Evolutionary conservation across 2,329 filamentous ascomycete genomes (phyloP), one percentile per base, ranked within the genome.

Genomic region (Aureobasidium subglaciale): DNA sequence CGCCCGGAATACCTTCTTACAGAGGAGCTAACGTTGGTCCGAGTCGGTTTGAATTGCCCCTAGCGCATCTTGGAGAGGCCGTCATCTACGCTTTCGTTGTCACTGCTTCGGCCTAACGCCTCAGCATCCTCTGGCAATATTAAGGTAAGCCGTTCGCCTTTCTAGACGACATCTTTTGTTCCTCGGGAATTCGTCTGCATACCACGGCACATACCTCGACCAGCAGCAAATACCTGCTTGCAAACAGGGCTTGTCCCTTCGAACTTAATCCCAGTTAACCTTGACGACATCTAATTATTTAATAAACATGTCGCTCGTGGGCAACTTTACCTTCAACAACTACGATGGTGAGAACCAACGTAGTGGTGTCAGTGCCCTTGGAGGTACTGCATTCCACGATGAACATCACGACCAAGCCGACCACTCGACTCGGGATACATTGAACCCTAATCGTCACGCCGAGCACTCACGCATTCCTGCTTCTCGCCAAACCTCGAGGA

Each of bases 301-400:
- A n/a, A 15, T 25, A 32, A 49, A n/a, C 59, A 75, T 75, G 73
- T 71, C 70, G 58, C 63, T 73, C 59, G 69, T 71, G 52, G 72
- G 72, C 62, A 73, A 73, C 62, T 72, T 74, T 58, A 64, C 65
- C 43, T 69, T 72, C 52, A 60, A 62, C 62, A 74, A 73, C 60
- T 68, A 65, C 60, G 73, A 76, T 64, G 66, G 65, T 24, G 67
- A 69, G 53, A 68, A 67, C 57, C 62, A 68, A 56, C 64, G 63
- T 24, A 61, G 66, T 58, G 72, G 72, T 46, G 68, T 66, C 11
- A 68, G 69, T 41, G 58, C 65, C 27, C 58, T 58, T 54, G 65
- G 65, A 35, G 70, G 65, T 42, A 63, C 63, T 32, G 64, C 60
- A 38, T 68, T 63, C 43, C 32, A 62, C 25, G 40, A 38, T 30